phyloP scores from a whole-genome alignment of 768 basidiomycete species.

The Glaciozyma antarctica region DNA sequence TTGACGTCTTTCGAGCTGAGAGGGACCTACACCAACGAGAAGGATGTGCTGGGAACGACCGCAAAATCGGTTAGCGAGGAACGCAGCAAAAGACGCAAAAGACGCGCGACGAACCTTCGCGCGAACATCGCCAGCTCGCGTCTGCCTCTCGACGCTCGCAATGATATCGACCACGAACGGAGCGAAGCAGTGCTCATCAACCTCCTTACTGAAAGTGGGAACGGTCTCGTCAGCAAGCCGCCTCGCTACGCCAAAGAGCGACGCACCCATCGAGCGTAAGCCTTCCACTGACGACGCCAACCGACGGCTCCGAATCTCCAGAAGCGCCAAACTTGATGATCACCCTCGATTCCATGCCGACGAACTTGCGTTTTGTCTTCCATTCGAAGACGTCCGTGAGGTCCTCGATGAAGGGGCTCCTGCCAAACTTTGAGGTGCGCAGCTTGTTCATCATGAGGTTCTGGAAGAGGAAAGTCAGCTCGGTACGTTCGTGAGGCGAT shows the following conservation, averaged over 20 bases:
- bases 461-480: neutral
- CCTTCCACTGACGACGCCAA: no score
- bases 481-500: no score
- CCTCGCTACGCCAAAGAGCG: neutral
- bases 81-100: no score
- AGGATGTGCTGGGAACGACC: constrained; percentile 10
- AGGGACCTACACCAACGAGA: constrained; percentile 4
- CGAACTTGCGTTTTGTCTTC: neutral
- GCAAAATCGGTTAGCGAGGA: neutral
- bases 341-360: neutral
- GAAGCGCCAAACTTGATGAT: neutral
- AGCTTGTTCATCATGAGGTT: neutral
- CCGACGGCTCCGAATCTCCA: neutral
- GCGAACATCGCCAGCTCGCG: neutral
- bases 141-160: neutral
- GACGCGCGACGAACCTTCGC: neutral
- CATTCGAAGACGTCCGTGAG: neutral
- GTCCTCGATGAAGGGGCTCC: neutral
- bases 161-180: neutral
- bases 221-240: neutral
- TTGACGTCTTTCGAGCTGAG: no score
- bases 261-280: neutral
- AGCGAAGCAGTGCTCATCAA: constrained; percentile 2
- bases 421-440: neutral
- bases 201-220: neutral